Evolutionary conservation across 2,329 filamentous ascomycete species (phyloP).

Genomic region (Myriangium duriaei): DNA sequence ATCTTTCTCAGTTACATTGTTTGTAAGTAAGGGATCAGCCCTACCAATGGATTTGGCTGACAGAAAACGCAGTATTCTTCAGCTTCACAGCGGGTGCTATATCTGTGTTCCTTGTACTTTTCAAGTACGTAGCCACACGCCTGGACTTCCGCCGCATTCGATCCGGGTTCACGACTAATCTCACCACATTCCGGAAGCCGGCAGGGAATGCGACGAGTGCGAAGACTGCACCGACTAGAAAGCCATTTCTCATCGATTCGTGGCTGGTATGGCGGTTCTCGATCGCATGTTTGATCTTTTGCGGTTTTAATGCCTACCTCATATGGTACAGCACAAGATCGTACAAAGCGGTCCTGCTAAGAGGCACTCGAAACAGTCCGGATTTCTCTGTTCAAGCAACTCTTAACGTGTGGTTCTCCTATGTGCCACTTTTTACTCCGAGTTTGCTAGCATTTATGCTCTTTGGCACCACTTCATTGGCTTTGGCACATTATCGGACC

Average conservation of each 20-base stretch:
- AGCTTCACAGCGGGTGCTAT: conserved; percentile 12
- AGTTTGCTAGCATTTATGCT: conserved; percentile 12
- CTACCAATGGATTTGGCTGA: background rate
- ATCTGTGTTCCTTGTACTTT: conserved; percentile 13
- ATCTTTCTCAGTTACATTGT: conserved; percentile 11
- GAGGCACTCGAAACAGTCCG: conserved; percentile 5
- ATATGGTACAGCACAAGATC: conserved; percentile 9
- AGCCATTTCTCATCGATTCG: conserved; percentile 7
- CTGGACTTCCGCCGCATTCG: conserved; percentile 9
- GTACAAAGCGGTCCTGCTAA: conserved; percentile 9
- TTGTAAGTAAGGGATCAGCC: conserved; percentile 10
- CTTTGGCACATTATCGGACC: conserved; percentile 10
- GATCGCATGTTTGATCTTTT: conserved; percentile 13
- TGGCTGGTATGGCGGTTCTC: conserved; percentile 15
- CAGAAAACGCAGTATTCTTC: conserved; percentile 10
- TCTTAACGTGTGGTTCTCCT: conserved; percentile 6
- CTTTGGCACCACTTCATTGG: conserved; percentile 14
- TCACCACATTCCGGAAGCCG: too few relatives aligned
- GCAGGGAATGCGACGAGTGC: too few relatives aligned
- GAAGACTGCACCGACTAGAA: background rate
- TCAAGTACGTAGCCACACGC: conserved; percentile 13
- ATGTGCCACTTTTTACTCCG: conserved; percentile 11
- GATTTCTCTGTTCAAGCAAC: conserved; percentile 12
- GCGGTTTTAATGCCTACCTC: conserved; percentile 13
- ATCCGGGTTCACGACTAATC: background rate